Base-by-base conservation (phyloP, 768 basidiomycete species). In the Boletus reticulatus region DNA sequence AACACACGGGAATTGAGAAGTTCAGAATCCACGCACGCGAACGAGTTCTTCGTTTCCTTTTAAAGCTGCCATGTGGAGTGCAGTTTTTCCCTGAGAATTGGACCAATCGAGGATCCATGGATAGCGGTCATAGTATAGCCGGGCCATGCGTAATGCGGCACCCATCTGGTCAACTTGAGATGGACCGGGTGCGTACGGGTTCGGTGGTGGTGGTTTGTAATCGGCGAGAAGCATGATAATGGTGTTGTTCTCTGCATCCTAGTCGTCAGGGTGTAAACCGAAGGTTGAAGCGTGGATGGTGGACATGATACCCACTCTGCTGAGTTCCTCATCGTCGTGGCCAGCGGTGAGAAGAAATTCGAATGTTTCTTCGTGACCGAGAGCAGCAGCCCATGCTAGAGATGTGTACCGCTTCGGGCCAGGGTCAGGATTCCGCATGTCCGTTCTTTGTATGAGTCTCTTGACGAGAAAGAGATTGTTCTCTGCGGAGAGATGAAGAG, bases 221-320 rank as follows among this genome's bases (percentile, higher is more conserved):
- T 93, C 92, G 24, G 94, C 93, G n/a, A 98, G 82, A 12, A 96
- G 79, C 78, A 94, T 93, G 45, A 97, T 84, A 44, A 97, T 88
- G 1, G 94, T 97, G 68, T 94, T 94, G 65, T 90, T 90, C 67
- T 96, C 94, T 7, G 83, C 83, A 69, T 98, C 95, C 95, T 97
- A 49, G 29, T 52, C 34, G 47, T 39, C 51, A 43, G 45, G 43
- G 54, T 53, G 50, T 67, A 57, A 67, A 64, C 58, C 61, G 41
- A 54, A 47, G 50, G 46, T 10, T 24, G 48, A 53, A 49, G 50
- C 36, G 55, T 44, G 43, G 50, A 50, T 20, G 34, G 48, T 38
- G 55, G 12, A 34, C 53, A 38, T 44, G 37, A 56, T 43, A 77
- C 87, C 64, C 67, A 94, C 95, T 80, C 84, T 84, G 73, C 89